Conservation (phyloP, 768 basidiomycete genomes). For the Mycena epipterygia region DNA sequence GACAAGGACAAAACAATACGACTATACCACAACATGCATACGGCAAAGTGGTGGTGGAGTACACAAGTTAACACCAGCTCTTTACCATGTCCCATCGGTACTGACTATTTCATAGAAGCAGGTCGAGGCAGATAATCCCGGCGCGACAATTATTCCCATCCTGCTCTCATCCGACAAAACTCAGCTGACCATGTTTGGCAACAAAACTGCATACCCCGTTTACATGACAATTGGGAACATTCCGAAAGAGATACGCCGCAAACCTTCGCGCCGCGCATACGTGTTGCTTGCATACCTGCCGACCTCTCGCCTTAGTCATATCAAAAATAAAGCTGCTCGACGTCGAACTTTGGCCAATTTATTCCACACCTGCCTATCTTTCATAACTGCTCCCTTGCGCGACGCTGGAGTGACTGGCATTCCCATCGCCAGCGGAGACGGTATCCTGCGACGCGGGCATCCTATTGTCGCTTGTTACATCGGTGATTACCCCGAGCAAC, state of each 20-base stretch:
- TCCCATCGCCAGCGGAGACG: slow-evolving; percentile 41
- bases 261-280: slow-evolving; percentile 50
- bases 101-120: slow-evolving; percentile 31
- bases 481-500: background rate
- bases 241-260: slow-evolving; percentile 52
- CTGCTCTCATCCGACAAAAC: slow-evolving; percentile 64
- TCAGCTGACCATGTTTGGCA: slow-evolving; percentile 52
- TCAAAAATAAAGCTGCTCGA: slow-evolving; percentile 43
- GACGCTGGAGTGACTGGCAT: slow-evolving; percentile 46
- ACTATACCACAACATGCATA: slow-evolving; percentile 57
- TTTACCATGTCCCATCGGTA: background rate
- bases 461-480: slow-evolving; percentile 4
- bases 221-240: slow-evolving; percentile 65
- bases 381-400: slow-evolving; percentile 45
- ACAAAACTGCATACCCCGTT: slow-evolving; percentile 60
- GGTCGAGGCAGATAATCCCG: slow-evolving; percentile 40
- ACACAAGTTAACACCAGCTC: slow-evolving; percentile 55
- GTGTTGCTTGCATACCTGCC: slow-evolving; percentile 60
- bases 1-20: slow-evolving; percentile 38
- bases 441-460: background rate
- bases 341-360: slow-evolving; percentile 47
- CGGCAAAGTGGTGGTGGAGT: slow-evolving; percentile 67
- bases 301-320: slow-evolving; percentile 48
- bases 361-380: slow-evolving; percentile 51
- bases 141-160: slow-evolving; percentile 54